Evolutionary conservation across 352 stramenopile species (phyloP), one percentile per base, ranked within the genome.

Genomic region (Pythium utonaiense): DNA sequence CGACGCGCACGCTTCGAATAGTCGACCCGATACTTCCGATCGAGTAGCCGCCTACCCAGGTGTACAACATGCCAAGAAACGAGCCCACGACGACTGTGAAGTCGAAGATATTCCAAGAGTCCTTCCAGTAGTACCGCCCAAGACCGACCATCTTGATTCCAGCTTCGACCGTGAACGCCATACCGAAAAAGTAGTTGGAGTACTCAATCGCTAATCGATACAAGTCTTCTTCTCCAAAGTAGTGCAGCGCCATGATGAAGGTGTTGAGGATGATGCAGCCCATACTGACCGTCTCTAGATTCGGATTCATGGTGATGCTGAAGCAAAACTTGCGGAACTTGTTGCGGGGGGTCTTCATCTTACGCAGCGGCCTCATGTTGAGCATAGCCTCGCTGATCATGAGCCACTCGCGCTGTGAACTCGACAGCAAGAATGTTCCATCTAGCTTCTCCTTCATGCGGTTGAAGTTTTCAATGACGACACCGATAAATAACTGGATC

Each of bases 401-500:
- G 38, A 91, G 70, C 83, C 81, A 93, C 60, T 88, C 76, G 53
- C 86, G 74, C 61, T 95, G 83, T 0, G 80, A 73, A 5, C 69
- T 75, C 9, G 88, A 94, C 57, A 96, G 80, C 16, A 93, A 53
- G 31, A 73, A 73, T 14, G 78, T 88, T 6, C 77, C 75, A 44
- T 84, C 75, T 21, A 87, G 53, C 36, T 79, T 84, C 28, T 84
- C 73, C 41, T 87, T 87, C 77, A 87, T 87, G 4, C 67, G 73
- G 31, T 91, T 91, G 53, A 96, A 98, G 53, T 96, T 96, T 59
- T 97, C 89, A 31, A 97, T 92, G 53, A 97, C 83, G 24, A 97
- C 88, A 27, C 89, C 91, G 5, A 96, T 89, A 66, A 98, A 98
- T 4, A 97, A 74, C 61, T 97, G 89, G 36, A 96, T 91, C 21